Evolutionary conservation across 1,284 basidiomycete species (phyloP), one percentile per base, ranked within the genome.

Genomic region (Hypsizygus ulmarius): DNA sequence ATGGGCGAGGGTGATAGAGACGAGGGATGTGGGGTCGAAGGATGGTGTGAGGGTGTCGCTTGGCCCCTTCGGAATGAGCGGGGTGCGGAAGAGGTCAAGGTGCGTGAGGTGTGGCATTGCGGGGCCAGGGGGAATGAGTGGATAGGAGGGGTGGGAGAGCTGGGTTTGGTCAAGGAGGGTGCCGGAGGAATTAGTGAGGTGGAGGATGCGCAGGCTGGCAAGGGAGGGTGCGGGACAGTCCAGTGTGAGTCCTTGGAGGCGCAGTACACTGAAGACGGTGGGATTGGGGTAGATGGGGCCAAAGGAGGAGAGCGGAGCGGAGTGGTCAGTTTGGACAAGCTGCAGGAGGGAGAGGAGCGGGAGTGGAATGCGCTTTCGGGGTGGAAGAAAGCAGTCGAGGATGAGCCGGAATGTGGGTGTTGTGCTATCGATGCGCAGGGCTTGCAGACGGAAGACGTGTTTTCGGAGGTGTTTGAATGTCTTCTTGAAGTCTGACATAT

Each of bases 101-200:
- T 46, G n/a, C 1, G 3, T n/a, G 40, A 54, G 49, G 3, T 39
- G 30, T 11, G 30, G 39, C 49, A 54, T 54, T 3, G 38, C 21
- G 0, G 52, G 52, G 11, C n/a, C 29, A 2, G 7, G 4, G 4
- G 49, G 49, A 1, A 54, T 46, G n/a, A 32, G 4, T 2, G 52
- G 52, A 18, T 54, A 54, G 4, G 45, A 48, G 29, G 47, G 32
- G 36, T 50, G 49, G 0, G 14, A 8, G 7, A 54, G 30, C 30
- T 49, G 43, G 5, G 5, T 35, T 9, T 51, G 49, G 14, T 54
- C 41, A 1, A 54, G 34, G 10, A 54, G 25, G 14, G 46, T 39
- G 3, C 49, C 49, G 12, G 52, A 45, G 16, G 45, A 30, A 29
- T 51, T 45, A 19, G 42, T 19, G 12, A 51, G 46, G 3, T 41